A percentile compares a stretch with the other conserved stretches of the same genome.
Evolutionary conservation across 306 rosid genomes (phyloP).

Genomic region (Psophocarpus tetragonolobus): DNA sequence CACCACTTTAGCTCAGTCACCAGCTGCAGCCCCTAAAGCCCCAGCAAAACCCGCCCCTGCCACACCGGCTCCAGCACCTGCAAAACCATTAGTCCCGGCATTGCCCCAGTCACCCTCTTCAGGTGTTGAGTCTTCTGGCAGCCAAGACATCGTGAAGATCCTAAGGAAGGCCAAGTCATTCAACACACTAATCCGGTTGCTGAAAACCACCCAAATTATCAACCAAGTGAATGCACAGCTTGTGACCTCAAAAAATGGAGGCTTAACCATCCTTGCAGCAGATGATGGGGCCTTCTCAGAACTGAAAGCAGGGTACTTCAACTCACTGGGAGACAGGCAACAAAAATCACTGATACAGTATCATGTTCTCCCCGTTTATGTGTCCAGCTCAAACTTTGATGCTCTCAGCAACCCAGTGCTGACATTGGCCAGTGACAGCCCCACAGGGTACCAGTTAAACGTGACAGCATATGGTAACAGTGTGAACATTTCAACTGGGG

Average conservation of each 20-base stretch:
- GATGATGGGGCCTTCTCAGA: conserved; percentile 56
- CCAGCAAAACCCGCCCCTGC: conserved; percentile 39
- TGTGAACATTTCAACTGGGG: conserved; percentile 62
- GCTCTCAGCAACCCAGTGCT: conserved; percentile 60
- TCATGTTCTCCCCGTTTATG: conserved; percentile 54
- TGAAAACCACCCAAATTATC: conserved; percentile 61
- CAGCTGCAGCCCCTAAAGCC: conserved; percentile 49
- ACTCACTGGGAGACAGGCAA: conserved; percentile 48
- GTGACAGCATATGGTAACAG: conserved; percentile 62
- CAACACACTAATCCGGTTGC: conserved; percentile 53
- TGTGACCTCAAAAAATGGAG: conserved; percentile 46
- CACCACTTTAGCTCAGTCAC: conserved; percentile 42
- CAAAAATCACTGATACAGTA: conserved; percentile 57
- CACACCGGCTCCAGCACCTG: conserved; percentile 35
- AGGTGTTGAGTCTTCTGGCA: conserved; percentile 34
- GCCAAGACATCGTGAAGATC: conserved; percentile 53
- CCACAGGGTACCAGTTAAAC: conserved; percentile 48
- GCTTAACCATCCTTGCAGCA: conserved; percentile 58
- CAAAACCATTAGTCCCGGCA: conserved; percentile 45
- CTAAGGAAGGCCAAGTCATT: conserved; percentile 58
- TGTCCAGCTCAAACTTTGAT: conserved; percentile 61
- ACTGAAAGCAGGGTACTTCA: conserved; percentile 63
- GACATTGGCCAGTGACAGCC: conserved; percentile 57
- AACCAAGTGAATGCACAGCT: conserved; percentile 60
- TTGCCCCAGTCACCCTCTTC: conserved; percentile 35